Conservation (phyloP, 1,284 basidiomycete genomes). For the Cutaneotrichosporon cutaneum region DNA sequence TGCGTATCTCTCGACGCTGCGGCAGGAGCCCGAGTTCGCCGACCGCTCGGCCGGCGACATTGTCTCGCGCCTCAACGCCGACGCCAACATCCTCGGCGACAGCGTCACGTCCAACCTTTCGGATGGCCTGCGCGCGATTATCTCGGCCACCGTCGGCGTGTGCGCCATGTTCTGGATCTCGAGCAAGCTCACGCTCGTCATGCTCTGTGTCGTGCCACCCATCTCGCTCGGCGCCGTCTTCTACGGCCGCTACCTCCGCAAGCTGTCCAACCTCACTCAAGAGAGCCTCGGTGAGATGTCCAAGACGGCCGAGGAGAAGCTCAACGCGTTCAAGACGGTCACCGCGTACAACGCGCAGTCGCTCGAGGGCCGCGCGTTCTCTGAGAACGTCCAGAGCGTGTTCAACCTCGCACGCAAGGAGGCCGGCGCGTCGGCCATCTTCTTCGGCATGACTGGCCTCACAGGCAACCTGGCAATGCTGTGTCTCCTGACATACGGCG, state of each 20-base stretch:
- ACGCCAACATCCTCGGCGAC: slow-evolving; percentile 93
- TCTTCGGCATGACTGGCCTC: slow-evolving; percentile 90
- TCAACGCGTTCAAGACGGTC: slow-evolving; percentile 89
- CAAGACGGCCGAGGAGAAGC: slow-evolving; percentile 84
- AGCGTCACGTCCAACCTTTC: slow-evolving; percentile 88
- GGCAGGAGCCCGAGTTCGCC: slow-evolving; percentile 89
- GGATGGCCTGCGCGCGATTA: slow-evolving; percentile 77
- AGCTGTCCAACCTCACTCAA: slow-evolving; percentile 86
- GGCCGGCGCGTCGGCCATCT: slow-evolving; percentile 84
- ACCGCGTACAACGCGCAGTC: slow-evolving; percentile 78
- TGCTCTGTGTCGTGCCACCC: slow-evolving; percentile 92
- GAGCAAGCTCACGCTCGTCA: slow-evolving; percentile 81
- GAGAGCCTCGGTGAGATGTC: slow-evolving; percentile 94
- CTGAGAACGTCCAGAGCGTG: slow-evolving; percentile 63
- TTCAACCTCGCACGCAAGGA: slow-evolving; percentile 79
- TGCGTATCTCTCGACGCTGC: slow-evolving; percentile 75
- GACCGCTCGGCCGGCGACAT: slow-evolving; percentile 94
- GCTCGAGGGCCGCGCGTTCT: slow-evolving; percentile 64
- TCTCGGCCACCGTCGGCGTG: slow-evolving; percentile 85
- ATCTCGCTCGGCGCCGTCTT: slow-evolving; percentile 94
- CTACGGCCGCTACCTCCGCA: slow-evolving; percentile 92
- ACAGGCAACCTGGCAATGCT: slow-evolving; percentile 92
- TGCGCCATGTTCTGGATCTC: slow-evolving; percentile 97
- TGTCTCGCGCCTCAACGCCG: slow-evolving; percentile 83
- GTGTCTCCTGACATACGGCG: slow-evolving; percentile 87